Conservation (phyloP, 2,329 filamentous ascomycete genomes). For the Aspergillus ustus region DNA sequence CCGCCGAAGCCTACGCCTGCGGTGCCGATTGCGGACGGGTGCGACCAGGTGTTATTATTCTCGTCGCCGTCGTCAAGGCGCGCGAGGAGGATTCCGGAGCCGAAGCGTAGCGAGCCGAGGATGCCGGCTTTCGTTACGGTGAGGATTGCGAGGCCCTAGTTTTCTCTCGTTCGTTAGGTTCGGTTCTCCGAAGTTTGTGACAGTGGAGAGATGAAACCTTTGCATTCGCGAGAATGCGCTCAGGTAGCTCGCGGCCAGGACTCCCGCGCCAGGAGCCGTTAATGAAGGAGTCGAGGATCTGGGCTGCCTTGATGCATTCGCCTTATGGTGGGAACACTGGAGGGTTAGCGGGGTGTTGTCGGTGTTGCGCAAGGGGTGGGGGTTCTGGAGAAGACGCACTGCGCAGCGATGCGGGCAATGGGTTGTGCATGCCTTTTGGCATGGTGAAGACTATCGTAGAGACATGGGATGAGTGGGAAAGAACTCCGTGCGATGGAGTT, state of each 20-base stretch:
- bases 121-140: constrained; percentile 53
- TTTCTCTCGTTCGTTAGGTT: neutral
- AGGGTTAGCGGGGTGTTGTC: constrained; percentile 29
- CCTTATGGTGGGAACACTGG: constrained; percentile 56
- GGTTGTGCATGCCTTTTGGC: constrained; percentile 41
- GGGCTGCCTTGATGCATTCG: constrained; percentile 94
- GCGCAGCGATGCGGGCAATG: constrained; percentile 50
- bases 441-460: constrained; percentile 8
- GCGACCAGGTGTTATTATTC: constrained; percentile 46
- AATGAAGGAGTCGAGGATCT: constrained; percentile 91
- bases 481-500: no score
- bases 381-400: constrained; percentile 36
- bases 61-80: constrained; percentile 51
- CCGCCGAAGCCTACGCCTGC: constrained; percentile 51
- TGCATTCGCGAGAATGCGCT: constrained; percentile 80
- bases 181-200: no score
- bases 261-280: constrained; percentile 89
- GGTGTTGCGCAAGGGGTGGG: constrained; percentile 7
- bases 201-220: no score
- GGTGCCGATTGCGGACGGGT: constrained; percentile 51
- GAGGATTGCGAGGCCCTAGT: constrained; percentile 51
- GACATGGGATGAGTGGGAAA: neutral
- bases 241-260: constrained; percentile 93
- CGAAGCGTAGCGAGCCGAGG: constrained; percentile 51
- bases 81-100: constrained; percentile 52